These are phyloP conservation scores for Nitzschia sp. DNA, from an alignment of 108 stramenopile species.

Conservation along the genomic window DNA sequence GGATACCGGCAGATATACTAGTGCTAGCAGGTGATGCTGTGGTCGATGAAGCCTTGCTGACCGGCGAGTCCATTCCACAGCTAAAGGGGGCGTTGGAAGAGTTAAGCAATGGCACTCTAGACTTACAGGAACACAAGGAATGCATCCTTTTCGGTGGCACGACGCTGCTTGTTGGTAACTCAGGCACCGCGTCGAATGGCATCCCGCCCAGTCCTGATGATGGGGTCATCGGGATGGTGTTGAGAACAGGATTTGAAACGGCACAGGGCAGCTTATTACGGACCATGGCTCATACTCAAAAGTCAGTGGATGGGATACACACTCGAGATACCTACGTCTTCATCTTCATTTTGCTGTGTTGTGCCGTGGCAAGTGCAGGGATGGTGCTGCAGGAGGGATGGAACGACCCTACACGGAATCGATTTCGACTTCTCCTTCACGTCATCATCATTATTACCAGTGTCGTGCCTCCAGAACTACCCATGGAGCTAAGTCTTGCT, in stretches of 20 bases:
- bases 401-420: constrained; percentile 78
- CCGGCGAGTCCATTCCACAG: constrained; percentile 95
- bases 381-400: constrained; percentile 84
- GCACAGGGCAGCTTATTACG: constrained; percentile 91
- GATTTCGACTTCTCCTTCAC: constrained; percentile 93
- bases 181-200: neutral
- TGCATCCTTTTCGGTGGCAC: constrained; percentile 88
- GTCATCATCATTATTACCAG: constrained; percentile 96
- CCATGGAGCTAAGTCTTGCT: constrained; percentile 95
- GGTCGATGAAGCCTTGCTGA: constrained; percentile 96
- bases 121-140: constrained; percentile 64
- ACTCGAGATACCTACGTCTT: constrained; percentile 90
- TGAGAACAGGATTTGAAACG: constrained; percentile 95
- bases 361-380: constrained; percentile 83
- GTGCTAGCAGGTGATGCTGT: constrained; percentile 86
- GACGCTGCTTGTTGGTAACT: constrained; percentile 55
- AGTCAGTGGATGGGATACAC: constrained; percentile 71
- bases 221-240: constrained; percentile 83
- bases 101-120: constrained; percentile 29
- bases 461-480: constrained; percentile 88
- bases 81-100: constrained; percentile 67
- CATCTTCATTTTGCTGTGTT: constrained; percentile 82
- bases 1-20: constrained; percentile 89
- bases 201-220: constrained; percentile 77
- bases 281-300: constrained; percentile 88